These are phyloP conservation scores for Fusarium clavum DNA, from an alignment of 2,329 filamentous ascomycete genomes.

Conservation along the genomic window DNA sequence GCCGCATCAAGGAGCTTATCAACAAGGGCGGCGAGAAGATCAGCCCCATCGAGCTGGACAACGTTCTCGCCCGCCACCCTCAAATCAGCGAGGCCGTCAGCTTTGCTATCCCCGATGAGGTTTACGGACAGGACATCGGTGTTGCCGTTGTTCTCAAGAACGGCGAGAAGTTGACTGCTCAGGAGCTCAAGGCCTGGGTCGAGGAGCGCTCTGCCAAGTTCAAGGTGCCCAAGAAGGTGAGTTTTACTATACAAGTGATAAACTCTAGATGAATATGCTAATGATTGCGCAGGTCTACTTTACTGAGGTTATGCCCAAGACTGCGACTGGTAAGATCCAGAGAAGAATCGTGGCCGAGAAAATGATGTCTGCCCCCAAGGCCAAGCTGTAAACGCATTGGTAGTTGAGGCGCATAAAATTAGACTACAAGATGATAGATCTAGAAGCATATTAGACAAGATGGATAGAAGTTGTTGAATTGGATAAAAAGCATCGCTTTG, in stretches of 20 bases:
- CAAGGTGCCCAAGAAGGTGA: conserved; percentile 85
- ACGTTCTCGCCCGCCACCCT: conserved; percentile 79
- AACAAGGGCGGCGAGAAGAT: conserved; percentile 94
- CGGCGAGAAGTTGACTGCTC: conserved; percentile 65
- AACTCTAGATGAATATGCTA: background rate
- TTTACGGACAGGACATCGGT: conserved; percentile 85
- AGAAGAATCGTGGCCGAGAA: conserved; percentile 85
- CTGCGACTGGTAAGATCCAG: conserved; percentile 91
- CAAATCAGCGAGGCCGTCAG: conserved; percentile 82
- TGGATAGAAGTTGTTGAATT: conserved; percentile 22
- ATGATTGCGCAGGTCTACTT: conserved; percentile 74
- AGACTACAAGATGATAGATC: conserved; percentile 13
- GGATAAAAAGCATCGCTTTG: conserved; percentile 3
- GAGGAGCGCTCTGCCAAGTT: conserved; percentile 80
- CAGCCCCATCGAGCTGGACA: conserved; percentile 88
- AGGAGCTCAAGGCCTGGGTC: conserved; percentile 76
- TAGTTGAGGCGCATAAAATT: background rate
- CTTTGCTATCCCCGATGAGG: conserved; percentile 84
- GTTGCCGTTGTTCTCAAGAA: conserved; percentile 80
- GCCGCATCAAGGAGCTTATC: conserved; percentile 93
- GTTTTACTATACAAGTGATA: conserved; percentile 32
- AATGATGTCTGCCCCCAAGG: conserved; percentile 74
- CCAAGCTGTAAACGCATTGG: conserved; percentile 62
- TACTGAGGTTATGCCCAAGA: conserved; percentile 87
- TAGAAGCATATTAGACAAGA: background rate